Conservation (phyloP, 768 basidiomycete genomes). For the Mycena crocata region DNA sequence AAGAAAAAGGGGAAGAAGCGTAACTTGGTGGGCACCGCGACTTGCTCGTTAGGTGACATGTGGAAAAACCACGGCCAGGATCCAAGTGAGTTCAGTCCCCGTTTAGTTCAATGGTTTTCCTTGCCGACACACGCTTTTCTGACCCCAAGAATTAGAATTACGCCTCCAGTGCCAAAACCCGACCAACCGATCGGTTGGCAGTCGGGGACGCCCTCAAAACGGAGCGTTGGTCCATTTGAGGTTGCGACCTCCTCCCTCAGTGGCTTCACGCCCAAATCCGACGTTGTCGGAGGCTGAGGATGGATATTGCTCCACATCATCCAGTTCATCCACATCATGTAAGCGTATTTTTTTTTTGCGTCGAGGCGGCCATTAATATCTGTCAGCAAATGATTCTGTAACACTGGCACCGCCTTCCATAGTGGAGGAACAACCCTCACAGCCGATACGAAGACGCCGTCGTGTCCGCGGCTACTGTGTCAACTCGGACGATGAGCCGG, state of each 20-base stretch:
- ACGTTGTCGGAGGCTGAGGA: constrained; percentile 12
- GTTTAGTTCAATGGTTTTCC: not conserved
- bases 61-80: constrained; percentile 59
- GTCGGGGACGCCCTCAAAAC: constrained; percentile 56
- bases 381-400: constrained; percentile 26
- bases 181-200: constrained; percentile 44
- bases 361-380: not conserved
- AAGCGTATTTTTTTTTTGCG: not conserved
- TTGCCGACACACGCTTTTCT: constrained; percentile 16
- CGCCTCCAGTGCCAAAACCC: constrained; percentile 55
- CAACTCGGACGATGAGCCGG: constrained; percentile 55
- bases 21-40: constrained; percentile 63
- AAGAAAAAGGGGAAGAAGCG: constrained; percentile 74
- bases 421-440: constrained; percentile 27
- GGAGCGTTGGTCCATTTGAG: constrained; percentile 39
- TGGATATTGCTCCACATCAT: constrained; percentile 24
- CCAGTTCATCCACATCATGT: constrained; percentile 30
- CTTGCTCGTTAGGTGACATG: constrained; percentile 65
- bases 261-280: constrained; percentile 8
- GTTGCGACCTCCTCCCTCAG: constrained; percentile 32
- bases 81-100: constrained; percentile 51
- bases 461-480: constrained; percentile 53
- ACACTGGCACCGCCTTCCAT: constrained; percentile 31
- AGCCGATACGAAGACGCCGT: constrained; percentile 42
- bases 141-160: constrained; percentile 55